A percentile compares a stretch with the other conserved stretches of the same genome.
Evolutionary conservation across 1,284 basidiomycete genomes (phyloP).

Genomic region (Rhizoctonia solani): DNA sequence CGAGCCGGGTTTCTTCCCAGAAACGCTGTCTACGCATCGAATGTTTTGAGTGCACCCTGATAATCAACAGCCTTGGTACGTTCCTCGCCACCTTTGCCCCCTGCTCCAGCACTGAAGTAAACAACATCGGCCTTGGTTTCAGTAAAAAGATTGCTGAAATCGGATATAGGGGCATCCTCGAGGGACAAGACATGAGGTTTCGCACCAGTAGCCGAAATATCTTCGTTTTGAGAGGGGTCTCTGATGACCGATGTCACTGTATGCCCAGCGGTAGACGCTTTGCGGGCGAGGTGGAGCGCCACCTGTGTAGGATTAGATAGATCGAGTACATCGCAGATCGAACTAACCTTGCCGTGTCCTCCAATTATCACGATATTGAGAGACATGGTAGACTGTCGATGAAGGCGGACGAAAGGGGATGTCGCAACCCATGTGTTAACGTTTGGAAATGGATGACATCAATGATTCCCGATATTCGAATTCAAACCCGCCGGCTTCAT

Average conservation of each 20-base stretch:
- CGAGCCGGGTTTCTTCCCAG: conserved; percentile 53
- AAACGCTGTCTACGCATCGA: conserved; percentile 67
- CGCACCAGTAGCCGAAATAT: conserved; percentile 54
- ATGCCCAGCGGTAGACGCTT: conserved; percentile 46
- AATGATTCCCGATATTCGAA: no score
- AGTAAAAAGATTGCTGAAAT: conserved; percentile 57
- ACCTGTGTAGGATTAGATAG: conserved; percentile 47
- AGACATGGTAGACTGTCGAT: background rate
- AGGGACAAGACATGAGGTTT: conserved; percentile 63
- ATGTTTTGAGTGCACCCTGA: conserved; percentile 71
- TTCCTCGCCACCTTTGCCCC: conserved; percentile 57
- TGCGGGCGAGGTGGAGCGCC: conserved; percentile 57
- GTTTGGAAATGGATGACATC: no score
- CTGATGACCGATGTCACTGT: conserved; percentile 65
- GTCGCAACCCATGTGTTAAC: no score
- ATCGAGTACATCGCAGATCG: background rate
- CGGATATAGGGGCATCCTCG: conserved; percentile 56
- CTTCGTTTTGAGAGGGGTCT: conserved; percentile 51
- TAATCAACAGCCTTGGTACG: conserved; percentile 71
- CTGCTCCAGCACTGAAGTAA: conserved; percentile 70
- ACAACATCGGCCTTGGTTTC: conserved; percentile 57
- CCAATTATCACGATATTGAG: conserved; percentile 54
- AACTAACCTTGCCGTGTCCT: conserved; percentile 55
- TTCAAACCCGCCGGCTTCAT: no score
- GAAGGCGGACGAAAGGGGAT: no score